phyloP scores from a whole-genome alignment of 495 filamentous ascomycete species.

The Peziza echinospora region DNA sequence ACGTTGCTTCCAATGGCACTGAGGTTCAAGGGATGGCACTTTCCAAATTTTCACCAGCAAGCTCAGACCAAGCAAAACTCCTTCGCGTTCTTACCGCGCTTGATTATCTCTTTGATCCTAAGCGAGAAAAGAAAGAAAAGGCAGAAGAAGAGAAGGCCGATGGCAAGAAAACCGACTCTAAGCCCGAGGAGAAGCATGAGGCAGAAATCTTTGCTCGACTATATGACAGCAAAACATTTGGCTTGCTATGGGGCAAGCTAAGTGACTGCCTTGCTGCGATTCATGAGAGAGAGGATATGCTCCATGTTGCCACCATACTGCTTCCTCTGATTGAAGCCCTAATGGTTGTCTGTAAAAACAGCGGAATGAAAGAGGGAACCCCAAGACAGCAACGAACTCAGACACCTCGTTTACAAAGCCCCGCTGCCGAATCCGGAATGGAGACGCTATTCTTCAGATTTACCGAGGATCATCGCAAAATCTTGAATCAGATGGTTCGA shows the following conservation, averaged over 20 bases:
- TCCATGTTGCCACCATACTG: slow-evolving; percentile 89
- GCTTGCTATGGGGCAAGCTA: slow-evolving; percentile 77
- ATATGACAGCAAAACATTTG: slow-evolving; percentile 79
- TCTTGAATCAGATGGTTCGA: slow-evolving; percentile 91
- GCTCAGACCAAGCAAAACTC: slow-evolving; percentile 87
- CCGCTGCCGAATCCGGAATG: slow-evolving; percentile 61
- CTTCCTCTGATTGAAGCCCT: slow-evolving; percentile 82
- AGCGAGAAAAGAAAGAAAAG: slow-evolving; percentile 27
- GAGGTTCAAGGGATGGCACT: slow-evolving; percentile 89
- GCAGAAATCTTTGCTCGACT: slow-evolving; percentile 68
- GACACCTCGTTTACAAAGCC: slow-evolving; percentile 27
- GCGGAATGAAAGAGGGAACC: slow-evolving; percentile 50
- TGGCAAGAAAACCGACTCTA: slow-evolving; percentile 31
- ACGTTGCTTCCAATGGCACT: slow-evolving; percentile 65
- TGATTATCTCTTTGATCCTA: slow-evolving; percentile 79
- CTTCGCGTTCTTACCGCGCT: slow-evolving; percentile 84
- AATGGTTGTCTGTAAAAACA: slow-evolving; percentile 99
- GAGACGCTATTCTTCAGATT: slow-evolving; percentile 93
- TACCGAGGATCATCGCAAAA: slow-evolving; percentile 93
- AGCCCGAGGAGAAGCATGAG: slow-evolving; percentile 34
- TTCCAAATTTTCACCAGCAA: slow-evolving; percentile 84
- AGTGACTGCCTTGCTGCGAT: slow-evolving; percentile 78
- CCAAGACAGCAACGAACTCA: slow-evolving; percentile 26
- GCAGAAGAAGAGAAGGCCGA: slow-evolving; percentile 29
- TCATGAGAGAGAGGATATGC: slow-evolving; percentile 73